These are phyloP conservation scores for Tillandsia fasciculata DNA, from an alignment of 176 grass and related monocot genomes.

Conservation along the genomic window DNA sequence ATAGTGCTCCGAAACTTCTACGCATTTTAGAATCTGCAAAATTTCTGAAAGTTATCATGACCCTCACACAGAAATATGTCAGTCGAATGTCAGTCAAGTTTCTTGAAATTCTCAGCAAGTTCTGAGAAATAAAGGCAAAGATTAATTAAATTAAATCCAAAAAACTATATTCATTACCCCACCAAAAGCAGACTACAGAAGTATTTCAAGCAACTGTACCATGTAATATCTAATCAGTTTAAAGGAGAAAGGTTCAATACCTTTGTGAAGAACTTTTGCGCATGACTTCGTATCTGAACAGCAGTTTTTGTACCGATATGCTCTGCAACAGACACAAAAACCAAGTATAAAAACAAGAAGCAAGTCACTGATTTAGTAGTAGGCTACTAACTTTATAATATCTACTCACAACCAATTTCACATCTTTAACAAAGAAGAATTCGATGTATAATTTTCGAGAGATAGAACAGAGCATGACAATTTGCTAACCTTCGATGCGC, in stretches of 20 bases:
- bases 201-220: neutral
- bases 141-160: neutral
- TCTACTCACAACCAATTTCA: neutral
- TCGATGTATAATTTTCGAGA: neutral
- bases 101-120: too few species aligned
- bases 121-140: too few species aligned
- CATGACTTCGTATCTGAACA: constrained; percentile 96
- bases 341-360: constrained; percentile 17
- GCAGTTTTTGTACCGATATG: constrained; percentile 97
- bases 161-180: neutral
- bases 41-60: too few species aligned
- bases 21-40: too few species aligned
- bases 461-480: constrained; percentile 10
- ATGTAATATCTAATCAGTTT: constrained; percentile 21
- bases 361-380: constrained; percentile 13
- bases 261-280: constrained; percentile 99
- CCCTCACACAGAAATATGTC: too few species aligned
- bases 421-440: constrained; percentile 8
- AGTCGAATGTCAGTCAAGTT: too few species aligned
- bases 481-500: constrained; percentile 73
- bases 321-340: constrained; percentile 46
- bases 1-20: too few species aligned
- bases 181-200: neutral
- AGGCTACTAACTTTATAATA: neutral
- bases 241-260: constrained; percentile 41